Evolutionary conservation across 1,284 basidiomycete species (phyloP).

Genomic region (Coniferiporia sulphurascens): DNA sequence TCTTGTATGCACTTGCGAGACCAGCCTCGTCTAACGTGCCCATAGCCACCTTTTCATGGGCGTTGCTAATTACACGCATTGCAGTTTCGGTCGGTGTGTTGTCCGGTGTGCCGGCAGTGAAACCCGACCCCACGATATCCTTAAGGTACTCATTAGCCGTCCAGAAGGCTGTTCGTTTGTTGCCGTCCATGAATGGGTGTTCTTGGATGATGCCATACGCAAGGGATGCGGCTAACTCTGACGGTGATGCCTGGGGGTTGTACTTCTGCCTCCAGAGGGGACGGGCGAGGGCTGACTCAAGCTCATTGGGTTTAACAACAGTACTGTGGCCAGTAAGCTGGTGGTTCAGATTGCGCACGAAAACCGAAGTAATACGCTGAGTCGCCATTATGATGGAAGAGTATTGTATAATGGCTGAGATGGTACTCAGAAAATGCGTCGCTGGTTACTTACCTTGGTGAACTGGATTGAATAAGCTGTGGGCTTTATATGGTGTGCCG

Average conservation of each 20-base stretch:
- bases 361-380: not conserved
- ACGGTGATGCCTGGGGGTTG: not conserved
- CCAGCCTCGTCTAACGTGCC: not conserved
- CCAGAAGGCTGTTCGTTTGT: conserved; percentile 16
- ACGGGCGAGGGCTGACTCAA: conserved; percentile 9
- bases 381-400: too few relatives aligned
- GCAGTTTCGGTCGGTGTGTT: not conserved
- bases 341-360: not conserved
- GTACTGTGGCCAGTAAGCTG: not conserved
- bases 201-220: conserved; percentile 13
- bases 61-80: not conserved
- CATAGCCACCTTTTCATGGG: not conserved
- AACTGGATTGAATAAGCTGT: too few relatives aligned
- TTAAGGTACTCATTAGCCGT: conserved; percentile 9
- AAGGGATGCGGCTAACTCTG: conserved; percentile 7
- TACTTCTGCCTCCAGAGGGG: not conserved
- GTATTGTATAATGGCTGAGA: too few relatives aligned
- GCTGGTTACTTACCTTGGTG: too few relatives aligned
- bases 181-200: conserved; percentile 15
- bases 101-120: not conserved
- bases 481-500: too few relatives aligned
- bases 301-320: conserved; percentile 8
- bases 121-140: not conserved
- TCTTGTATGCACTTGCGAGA: not conserved
- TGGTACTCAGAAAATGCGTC: too few relatives aligned